phyloP scores from a whole-genome alignment of 768 basidiomycete genomes.

The Leccinum uliginosum region DNA sequence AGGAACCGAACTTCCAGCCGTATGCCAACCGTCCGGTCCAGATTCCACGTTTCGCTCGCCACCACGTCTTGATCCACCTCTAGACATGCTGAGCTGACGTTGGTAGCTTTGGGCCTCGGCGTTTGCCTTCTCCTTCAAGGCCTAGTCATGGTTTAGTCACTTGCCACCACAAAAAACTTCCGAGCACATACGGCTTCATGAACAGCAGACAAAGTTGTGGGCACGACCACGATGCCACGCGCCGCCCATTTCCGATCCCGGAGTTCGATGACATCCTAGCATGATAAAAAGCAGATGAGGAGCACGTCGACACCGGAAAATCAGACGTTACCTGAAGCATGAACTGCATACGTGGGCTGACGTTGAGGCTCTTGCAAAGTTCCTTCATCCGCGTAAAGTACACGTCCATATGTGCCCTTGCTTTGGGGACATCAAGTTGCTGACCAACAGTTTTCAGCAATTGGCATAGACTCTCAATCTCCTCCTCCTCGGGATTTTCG shows the following conservation, averaged over 20 bases:
- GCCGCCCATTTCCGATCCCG: constrained; percentile 79
- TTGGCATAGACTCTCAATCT: constrained; percentile 94
- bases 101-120: constrained; percentile 57
- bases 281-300: neutral
- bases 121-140: constrained; percentile 75
- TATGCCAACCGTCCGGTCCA: constrained; percentile 87
- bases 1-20: constrained; percentile 47
- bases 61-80: constrained; percentile 87
- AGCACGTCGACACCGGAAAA: neutral
- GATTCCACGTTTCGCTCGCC: constrained; percentile 60
- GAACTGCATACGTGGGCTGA: constrained; percentile 86
- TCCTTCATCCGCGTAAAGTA: constrained; percentile 92
- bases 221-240: constrained; percentile 69
- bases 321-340: constrained; percentile 81
- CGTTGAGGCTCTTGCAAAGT: constrained; percentile 66
- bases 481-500: constrained; percentile 95
- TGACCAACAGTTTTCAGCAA: constrained; percentile 85
- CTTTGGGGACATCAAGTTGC: constrained; percentile 75
- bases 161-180: neutral
- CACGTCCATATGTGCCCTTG: constrained; percentile 82
- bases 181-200: constrained; percentile 69
- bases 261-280: constrained; percentile 86
- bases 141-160: constrained; percentile 38
- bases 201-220: constrained; percentile 83
- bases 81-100: constrained; percentile 74